Evolutionary conservation across 2,329 filamentous ascomycete species (phyloP), one percentile per base, ranked within the genome.

Genomic region (Venturia aucupariae): DNA sequence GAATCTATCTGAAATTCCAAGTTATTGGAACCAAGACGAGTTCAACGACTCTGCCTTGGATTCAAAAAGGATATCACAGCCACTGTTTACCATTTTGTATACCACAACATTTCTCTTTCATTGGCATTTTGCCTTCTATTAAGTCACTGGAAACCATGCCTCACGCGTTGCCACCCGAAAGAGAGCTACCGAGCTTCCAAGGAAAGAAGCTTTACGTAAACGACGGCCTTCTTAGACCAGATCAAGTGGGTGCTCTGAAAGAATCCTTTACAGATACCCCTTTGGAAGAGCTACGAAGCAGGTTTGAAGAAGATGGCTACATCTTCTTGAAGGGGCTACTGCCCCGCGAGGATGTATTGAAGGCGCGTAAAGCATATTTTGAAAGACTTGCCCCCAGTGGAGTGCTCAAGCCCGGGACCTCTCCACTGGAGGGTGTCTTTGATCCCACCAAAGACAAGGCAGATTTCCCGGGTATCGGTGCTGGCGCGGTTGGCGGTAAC

Each of bases 261-360:
- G 72, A 75, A 19, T 82, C 81, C 0, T 72, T 75, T 8, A 76
- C 77, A 0, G 70, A 72, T 38, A 73, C 78, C 13, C 79, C 82
- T 0, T 65, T 83, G 10, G 75, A 80, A 44, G 79, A 82, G 51
- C 74, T 84, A 1, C 76, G 76, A n/a, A 68, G 70, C 4, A 77
- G 79, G 38, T 82, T 78, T 68, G 67, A 77, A 6, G 70, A 78
- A 65, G 78, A 85, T 57, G 82, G 82, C 27, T 85, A 85, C 67
- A 70, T 86, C 35, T 82, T 82, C 63, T 64, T 86, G 2, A 85
- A 85, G 67, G 77, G 78, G 0, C 70, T 86, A 0, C 72, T 86
- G 1, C 83, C 83, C 0, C 78, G 79, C 2, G 71, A 75, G 2
- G 81, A 85, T 63, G 82, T 85, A 1, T 75, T 84, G 10, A 74